phyloP scores from a whole-genome alignment of 495 filamentous ascomycete species.

The Penicillium bovifimosum region DNA sequence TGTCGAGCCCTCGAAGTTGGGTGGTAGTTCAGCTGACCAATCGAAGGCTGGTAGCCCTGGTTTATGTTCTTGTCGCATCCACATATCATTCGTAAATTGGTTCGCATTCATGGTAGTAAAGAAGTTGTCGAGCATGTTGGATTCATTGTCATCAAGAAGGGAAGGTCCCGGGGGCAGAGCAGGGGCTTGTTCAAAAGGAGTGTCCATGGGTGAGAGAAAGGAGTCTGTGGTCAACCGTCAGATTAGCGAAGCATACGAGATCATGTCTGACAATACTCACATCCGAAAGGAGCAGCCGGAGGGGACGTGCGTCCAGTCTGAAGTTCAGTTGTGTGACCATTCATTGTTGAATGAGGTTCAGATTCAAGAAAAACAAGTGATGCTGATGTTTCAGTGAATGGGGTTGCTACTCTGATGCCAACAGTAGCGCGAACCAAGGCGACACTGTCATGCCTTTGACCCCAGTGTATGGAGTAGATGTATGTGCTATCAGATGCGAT shows the following conservation, averaged over 20 bases:
- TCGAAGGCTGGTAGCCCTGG: constrained; percentile 42
- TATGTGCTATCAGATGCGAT: constrained; percentile 3
- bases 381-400: constrained; percentile 2
- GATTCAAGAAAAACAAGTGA: not conserved
- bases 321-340: constrained; percentile 28
- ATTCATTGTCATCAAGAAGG: constrained; percentile 57
- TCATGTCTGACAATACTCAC: constrained; percentile 36
- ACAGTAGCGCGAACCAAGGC: constrained; percentile 23
- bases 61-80: constrained; percentile 41
- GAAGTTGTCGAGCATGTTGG: constrained; percentile 55
- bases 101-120: constrained; percentile 55
- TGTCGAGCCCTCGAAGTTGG: constrained; percentile 54
- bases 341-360: constrained; percentile 21
- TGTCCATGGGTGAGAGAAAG: constrained; percentile 45
- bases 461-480: not conserved
- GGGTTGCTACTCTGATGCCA: constrained; percentile 22
- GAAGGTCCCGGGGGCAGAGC: constrained; percentile 54
- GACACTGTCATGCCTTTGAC: constrained; percentile 32
- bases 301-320: constrained; percentile 28
- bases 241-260: constrained; percentile 11
- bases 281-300: constrained; percentile 52
- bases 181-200: constrained; percentile 51
- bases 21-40: constrained; percentile 53
- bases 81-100: constrained; percentile 47
- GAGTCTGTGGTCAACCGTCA: constrained; percentile 35